Percentiles rank a stretch among this genome's conserved stretches.
These are phyloP conservation scores for Ramularia endophylla DNA, from an alignment of 2,329 filamentous ascomycete species.

Conservation along the genomic window DNA sequence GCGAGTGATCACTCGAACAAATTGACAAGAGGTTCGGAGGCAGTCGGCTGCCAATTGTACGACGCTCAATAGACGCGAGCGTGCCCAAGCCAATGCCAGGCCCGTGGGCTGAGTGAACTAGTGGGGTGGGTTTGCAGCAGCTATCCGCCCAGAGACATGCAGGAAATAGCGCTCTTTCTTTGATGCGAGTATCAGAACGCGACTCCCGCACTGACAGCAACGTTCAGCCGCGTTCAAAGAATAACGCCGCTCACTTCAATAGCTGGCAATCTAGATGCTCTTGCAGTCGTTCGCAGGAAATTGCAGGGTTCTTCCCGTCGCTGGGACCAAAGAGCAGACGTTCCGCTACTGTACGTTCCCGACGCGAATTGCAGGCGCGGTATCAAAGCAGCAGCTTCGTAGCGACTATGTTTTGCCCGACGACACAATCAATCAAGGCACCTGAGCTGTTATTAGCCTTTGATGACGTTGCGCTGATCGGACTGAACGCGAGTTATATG, in stretches of 20 bases:
- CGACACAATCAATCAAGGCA: conserved; percentile 17
- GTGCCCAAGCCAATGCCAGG: conserved; percentile 14
- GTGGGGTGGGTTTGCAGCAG: conserved; percentile 23
- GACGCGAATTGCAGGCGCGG: conserved; percentile 23
- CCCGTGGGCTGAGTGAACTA: conserved; percentile 18
- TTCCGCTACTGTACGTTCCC: conserved; percentile 29
- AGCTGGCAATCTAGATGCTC: conserved; percentile 20
- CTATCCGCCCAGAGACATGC: conserved; percentile 32
- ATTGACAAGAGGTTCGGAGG: conserved; percentile 16
- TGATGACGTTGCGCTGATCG: conserved; percentile 11
- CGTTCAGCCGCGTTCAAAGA: conserved; percentile 16
- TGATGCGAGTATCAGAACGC: conserved; percentile 25
- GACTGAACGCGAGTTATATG: conserved; percentile 9
- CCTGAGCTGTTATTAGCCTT: conserved; percentile 18
- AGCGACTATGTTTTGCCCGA: conserved; percentile 21
- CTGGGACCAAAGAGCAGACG: conserved; percentile 27
- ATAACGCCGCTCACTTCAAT: conserved; percentile 15
- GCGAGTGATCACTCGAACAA: conserved; percentile 22
- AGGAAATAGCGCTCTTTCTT: conserved; percentile 24
- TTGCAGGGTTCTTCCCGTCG: conserved; percentile 31
- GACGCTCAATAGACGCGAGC: conserved; percentile 24
- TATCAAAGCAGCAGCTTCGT: conserved; percentile 24
- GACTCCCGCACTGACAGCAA: conserved; percentile 14
- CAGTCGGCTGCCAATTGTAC: conserved; percentile 31
- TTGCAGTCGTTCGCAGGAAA: conserved; percentile 34